phyloP scores from a whole-genome alignment of 2,329 filamentous ascomycete species.

The Phialophora expanda region DNA sequence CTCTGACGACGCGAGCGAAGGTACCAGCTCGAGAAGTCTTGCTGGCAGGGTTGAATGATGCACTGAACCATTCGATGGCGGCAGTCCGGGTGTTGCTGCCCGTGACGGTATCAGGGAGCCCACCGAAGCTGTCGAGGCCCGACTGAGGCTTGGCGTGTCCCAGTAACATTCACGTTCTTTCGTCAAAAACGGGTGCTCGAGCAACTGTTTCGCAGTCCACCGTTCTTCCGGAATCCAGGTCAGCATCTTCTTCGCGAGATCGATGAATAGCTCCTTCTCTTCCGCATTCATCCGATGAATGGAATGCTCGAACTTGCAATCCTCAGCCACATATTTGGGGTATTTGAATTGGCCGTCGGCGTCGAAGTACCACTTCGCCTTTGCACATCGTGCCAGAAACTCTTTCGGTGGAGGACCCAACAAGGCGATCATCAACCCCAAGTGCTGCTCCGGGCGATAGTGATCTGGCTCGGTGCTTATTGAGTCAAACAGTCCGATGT shows the following conservation, averaged over 20 bases:
- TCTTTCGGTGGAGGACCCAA: constrained; percentile 48
- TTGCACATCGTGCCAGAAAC: constrained; percentile 43
- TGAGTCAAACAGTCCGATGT: constrained; percentile 47
- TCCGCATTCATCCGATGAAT: constrained; percentile 40
- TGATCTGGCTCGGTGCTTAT: constrained; percentile 45
- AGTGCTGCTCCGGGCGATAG: constrained; percentile 48
- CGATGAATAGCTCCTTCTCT: constrained; percentile 44
- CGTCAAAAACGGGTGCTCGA: constrained; percentile 46
- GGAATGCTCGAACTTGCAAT: constrained; percentile 33
- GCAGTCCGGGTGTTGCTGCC: constrained; percentile 25
- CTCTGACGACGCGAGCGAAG: constrained; percentile 16
- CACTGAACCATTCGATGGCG: constrained; percentile 10
- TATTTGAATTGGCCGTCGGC: constrained; percentile 35
- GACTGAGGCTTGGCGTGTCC: constrained; percentile 28
- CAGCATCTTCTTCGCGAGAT: constrained; percentile 46
- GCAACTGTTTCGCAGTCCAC: constrained; percentile 46
- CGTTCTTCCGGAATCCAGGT: constrained; percentile 46
- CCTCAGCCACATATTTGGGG: constrained; percentile 33
- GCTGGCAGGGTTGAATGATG: constrained; percentile 1
- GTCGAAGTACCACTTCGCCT: constrained; percentile 43
- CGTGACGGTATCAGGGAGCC: constrained; percentile 29
- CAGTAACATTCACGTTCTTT: constrained; percentile 31
- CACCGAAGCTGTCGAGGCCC: constrained; percentile 33
- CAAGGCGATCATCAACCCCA: constrained; percentile 53
- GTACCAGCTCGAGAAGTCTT: constrained; percentile 18